Percentiles rank a stretch among this genome's conserved stretches.
Conservation (phyloP, 169 alveolate genomes). For the Babesia bigemina region DNA sequence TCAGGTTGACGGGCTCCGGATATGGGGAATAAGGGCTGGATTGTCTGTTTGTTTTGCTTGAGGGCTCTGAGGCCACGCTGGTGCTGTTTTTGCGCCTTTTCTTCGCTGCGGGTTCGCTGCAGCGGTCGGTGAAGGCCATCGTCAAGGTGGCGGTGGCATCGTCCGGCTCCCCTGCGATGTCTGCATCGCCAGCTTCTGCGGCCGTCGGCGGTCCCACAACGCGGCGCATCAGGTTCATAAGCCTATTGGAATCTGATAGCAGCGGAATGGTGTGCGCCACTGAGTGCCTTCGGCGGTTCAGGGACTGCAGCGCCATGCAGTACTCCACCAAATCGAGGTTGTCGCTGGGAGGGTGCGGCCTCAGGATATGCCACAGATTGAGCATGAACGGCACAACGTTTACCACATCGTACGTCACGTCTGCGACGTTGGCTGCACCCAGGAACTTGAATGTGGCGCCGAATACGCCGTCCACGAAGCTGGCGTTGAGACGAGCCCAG, state of each 20-base stretch:
- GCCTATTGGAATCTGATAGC: not conserved
- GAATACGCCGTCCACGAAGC: conserved; percentile 15
- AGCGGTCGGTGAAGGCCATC: not conserved
- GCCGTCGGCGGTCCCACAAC: not conserved
- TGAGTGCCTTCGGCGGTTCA: conserved; percentile 20
- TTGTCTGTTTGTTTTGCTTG: not conserved
- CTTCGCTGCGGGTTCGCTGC: not conserved
- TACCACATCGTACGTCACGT: not conserved
- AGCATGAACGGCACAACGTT: conserved; percentile 9
- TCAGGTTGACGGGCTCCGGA: no score
- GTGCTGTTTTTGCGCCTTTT: not conserved
- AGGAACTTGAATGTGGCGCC: conserved; percentile 4
- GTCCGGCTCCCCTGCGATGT: not conserved
- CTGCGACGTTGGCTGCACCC: not conserved
- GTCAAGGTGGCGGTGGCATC: not conserved
- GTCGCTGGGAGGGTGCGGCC: not conserved
- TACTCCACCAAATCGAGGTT: not conserved
- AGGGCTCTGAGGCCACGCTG: not conserved
- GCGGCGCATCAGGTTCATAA: not conserved
- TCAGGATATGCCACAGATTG: conserved; percentile 9
- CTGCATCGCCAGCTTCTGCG: not conserved
- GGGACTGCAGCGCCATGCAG: conserved; percentile 8
- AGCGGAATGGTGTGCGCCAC: conserved; percentile 30
- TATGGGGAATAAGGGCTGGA: no score
- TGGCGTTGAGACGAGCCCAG: not conserved